Evolutionary conservation across 1,284 basidiomycete species (phyloP), one percentile per base, ranked within the genome.

Genomic region (Dichomitus squalens): DNA sequence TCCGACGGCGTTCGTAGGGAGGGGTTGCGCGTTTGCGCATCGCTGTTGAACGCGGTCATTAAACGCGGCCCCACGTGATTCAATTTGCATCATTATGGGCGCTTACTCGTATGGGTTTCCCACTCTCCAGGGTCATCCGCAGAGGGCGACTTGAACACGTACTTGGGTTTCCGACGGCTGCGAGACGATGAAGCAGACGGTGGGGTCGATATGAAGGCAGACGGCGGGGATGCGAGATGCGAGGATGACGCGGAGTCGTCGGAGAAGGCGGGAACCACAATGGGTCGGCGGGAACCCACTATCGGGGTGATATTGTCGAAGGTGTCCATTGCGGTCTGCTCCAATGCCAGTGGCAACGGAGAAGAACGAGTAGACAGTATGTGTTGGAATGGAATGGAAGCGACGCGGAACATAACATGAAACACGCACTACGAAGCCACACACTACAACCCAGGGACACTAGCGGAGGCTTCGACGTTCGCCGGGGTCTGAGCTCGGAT

Each of bases 201-300:
- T 33, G 12, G 16, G 11, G 49, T 44, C 4, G 49, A 20, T 5
- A 35, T 21, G 4, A 41, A 27, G n/a, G 21, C 6, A 7, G 52
- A 54, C 5, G 52, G 27, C 5, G 58, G 57, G 6, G 58, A 49
- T 7, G 57, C 47, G n/a, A 54, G 48, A n/a, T 63, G 53, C 7
- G 58, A 60, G 20, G 59, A 54, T 8, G 58, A 54, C 12, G 61
- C 57, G 18, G 58, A 52, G 20, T 21, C 14, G 35, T 52, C 56
- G 34, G 44, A 49, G 46, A 43, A 50, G 27, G 34, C 61, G 46
- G 56, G 61, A 34, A 63, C 34, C 44, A 56, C 49, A 46, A 63
- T 59, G 31, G 58, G 61, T 34, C 54, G 52, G 49, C 58, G 61
- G 52, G 61, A 63, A 38, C 61, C 61, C 50, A 50, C 54, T 52